A percentile compares a stretch with the other conserved stretches of the same genome.
Evolutionary conservation across 805 yeast species (phyloP).

Genomic region (Pichia thaimueangensis): DNA sequence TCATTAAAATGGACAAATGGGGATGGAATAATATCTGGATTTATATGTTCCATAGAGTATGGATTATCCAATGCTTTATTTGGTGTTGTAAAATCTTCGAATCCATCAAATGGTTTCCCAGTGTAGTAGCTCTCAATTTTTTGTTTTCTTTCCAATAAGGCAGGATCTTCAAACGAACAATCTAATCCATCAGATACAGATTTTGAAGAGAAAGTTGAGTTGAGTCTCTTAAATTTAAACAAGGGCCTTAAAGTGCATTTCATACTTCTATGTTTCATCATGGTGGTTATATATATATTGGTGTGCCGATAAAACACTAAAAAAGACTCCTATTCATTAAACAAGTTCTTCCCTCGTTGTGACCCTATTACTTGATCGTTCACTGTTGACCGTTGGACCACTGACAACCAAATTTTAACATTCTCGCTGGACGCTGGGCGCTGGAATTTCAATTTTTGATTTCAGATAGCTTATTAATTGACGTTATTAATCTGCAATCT

Average conservation of each 20-base stretch:
- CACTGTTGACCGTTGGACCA: too few relatives aligned
- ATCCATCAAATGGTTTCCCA: conserved; percentile 9
- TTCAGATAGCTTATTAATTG: too few relatives aligned
- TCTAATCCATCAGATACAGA: background rate
- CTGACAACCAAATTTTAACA: too few relatives aligned
- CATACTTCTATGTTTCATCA: too few relatives aligned
- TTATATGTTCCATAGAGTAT: background rate
- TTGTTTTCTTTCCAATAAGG: background rate
- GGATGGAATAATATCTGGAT: conserved; percentile 5
- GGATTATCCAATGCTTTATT: background rate
- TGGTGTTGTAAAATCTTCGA: background rate
- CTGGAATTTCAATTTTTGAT: too few relatives aligned
- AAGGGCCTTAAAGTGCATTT: background rate
- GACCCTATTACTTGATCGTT: too few relatives aligned
- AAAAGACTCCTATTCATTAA: too few relatives aligned
- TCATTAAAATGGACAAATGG: conserved; percentile 12
- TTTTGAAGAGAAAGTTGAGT: background rate
- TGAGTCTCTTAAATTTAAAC: background rate
- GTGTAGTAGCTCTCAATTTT: background rate
- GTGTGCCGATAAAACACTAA: too few relatives aligned
- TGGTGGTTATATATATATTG: too few relatives aligned
- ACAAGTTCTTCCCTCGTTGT: too few relatives aligned
- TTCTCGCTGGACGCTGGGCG: too few relatives aligned
- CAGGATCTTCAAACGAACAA: background rate
- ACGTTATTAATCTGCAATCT: too few relatives aligned